Conservation (phyloP, 169 alveolate genomes). For the Eimeria praecox region DNA sequence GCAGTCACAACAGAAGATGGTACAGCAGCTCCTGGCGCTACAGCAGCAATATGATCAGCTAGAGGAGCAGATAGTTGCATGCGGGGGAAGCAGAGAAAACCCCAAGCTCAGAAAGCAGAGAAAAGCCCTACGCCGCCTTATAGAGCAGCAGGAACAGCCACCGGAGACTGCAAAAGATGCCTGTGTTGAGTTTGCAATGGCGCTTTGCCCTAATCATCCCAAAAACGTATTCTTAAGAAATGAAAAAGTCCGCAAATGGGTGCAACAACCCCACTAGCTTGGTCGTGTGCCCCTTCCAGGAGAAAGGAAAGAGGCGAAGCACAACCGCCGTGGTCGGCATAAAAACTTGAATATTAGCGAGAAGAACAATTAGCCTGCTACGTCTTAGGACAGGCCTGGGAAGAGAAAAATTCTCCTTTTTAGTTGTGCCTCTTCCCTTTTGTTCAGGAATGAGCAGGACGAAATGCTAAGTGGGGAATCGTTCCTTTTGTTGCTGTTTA, state of each 20-base stretch:
- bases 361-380: no score
- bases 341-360: background rate
- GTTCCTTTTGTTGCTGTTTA: background rate
- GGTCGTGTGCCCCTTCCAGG: background rate
- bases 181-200: conserved; percentile 43
- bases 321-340: background rate
- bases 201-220: conserved; percentile 60
- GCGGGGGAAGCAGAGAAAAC: conserved; percentile 71
- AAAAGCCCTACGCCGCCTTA: conserved; percentile 69
- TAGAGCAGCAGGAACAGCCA: conserved; percentile 73
- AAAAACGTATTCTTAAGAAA: conserved; percentile 41
- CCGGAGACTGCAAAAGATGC: conserved; percentile 69
- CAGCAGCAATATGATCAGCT: conserved; percentile 40
- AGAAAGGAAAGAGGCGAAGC: background rate
- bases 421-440: background rate
- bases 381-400: conserved; percentile 1
- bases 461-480: background rate
- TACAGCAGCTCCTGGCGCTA: conserved; percentile 58
- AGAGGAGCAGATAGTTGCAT: conserved; percentile 59
- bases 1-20: conserved; percentile 53
- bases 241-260: conserved; percentile 35
- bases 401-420: background rate
- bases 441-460: background rate
- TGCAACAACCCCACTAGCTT: background rate
- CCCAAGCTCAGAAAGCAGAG: conserved; percentile 45